A percentile compares a stretch with the other conserved stretches of the same genome.
phyloP scores from a whole-genome alignment of 345 rosid genomes.

The Lepidium africanum region DNA sequence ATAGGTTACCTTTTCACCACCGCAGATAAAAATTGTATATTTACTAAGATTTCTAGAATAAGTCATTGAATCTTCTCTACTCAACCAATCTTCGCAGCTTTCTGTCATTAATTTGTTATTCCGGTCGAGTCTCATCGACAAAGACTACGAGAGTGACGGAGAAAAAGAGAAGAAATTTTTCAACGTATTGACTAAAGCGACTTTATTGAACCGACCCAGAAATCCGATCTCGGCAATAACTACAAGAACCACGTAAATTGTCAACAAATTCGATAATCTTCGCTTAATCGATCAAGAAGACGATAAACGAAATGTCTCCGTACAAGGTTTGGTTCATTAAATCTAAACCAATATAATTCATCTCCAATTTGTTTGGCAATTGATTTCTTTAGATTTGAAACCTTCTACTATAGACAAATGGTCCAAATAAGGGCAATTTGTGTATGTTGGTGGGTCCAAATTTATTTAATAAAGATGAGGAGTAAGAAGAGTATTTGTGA shows the following conservation, averaged over 20 bases:
- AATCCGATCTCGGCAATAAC: slow-evolving; percentile 70
- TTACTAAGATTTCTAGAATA: slow-evolving; percentile 67
- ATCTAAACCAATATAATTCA: too few relatives aligned
- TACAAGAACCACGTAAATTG: slow-evolving; percentile 56
- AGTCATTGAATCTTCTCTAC: slow-evolving; percentile 51
- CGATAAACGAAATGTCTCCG: too few relatives aligned
- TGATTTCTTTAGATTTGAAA: too few relatives aligned
- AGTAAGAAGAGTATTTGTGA: too few relatives aligned
- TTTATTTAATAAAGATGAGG: too few relatives aligned
- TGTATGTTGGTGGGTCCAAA: too few relatives aligned
- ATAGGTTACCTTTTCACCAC: slow-evolving; percentile 40
- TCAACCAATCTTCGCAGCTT: slow-evolving; percentile 75
- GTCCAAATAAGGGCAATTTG: too few relatives aligned
- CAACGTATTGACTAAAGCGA: slow-evolving; percentile 58
- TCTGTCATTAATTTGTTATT: slow-evolving; percentile 23
- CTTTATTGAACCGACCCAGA: slow-evolving; percentile 72
- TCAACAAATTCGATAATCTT: slow-evolving; percentile 57
- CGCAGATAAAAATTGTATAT: slow-evolving; percentile 59
- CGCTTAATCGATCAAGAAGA: slow-evolving; percentile 24
- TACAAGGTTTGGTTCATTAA: too few relatives aligned
- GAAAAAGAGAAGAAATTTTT: slow-evolving; percentile 47
- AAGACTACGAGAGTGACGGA: neutral
- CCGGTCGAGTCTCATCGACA: neutral
- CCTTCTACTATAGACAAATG: too few relatives aligned
- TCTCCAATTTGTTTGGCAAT: too few relatives aligned